These are phyloP conservation scores for Vicia villosa DNA, from an alignment of 306 rosid genomes.

Conservation along the genomic window DNA sequence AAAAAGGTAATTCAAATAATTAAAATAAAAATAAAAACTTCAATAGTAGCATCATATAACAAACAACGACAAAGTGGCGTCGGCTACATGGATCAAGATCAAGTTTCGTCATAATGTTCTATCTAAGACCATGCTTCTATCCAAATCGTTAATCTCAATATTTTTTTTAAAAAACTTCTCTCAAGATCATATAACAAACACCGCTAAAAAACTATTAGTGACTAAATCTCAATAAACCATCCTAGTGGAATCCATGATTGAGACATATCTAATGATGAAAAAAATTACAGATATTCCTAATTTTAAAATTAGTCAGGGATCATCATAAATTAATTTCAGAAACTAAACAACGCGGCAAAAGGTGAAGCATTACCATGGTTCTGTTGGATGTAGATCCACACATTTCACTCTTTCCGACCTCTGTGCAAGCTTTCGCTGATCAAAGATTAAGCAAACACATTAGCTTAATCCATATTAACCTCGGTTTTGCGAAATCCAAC, in stretches of 20 bases:
- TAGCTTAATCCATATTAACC: constrained; percentile 26
- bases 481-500: constrained; percentile 33
- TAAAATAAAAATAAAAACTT: constrained; percentile 9
- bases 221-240: constrained; percentile 11
- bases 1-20: constrained; percentile 22
- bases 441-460: constrained; percentile 27
- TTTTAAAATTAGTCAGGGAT: constrained; percentile 2
- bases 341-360: constrained; percentile 3
- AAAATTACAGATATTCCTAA: constrained; percentile 11
- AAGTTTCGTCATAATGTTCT: no score
- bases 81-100: no score
- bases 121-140: no score
- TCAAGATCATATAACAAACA: no score
- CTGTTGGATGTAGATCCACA: constrained; percentile 99
- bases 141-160: no score
- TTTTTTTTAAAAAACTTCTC: no score
- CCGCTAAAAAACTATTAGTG: not conserved
- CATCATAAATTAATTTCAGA: constrained; percentile 26
- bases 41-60: constrained; percentile 20
- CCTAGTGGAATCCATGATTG: not conserved
- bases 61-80: no score
- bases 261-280: constrained; percentile 1
- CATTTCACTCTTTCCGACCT: constrained; percentile 87
- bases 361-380: constrained; percentile 82
- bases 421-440: constrained; percentile 65